Base-by-base conservation (phyloP, 805 yeast species). In the Ogataea polymorpha region DNA sequence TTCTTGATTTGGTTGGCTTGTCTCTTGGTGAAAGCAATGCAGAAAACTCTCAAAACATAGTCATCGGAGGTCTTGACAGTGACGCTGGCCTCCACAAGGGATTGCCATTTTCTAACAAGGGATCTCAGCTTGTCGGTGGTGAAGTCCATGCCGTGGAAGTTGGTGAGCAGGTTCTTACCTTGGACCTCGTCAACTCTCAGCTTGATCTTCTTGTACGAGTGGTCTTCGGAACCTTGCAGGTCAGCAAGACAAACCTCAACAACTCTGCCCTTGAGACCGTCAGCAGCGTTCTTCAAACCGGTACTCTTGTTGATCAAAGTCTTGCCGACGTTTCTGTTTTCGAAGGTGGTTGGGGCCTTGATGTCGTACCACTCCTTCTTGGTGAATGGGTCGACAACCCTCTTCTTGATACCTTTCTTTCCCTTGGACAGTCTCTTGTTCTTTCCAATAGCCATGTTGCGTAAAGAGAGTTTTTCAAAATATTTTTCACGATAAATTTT, bases 81-180 rank as follows among this genome's bases (percentile, higher is more conserved):
- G 63, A 90, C 97, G 71, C 88, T 87, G 67, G 96, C 95, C 80
- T 90, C 98, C 62, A 90, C 95, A 73, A 91, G 79, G 56, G 96
- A 82, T 80, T 90, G 98, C 97, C 97, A 91, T 76, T 91, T 90
- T 83, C 97, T 88, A 55, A 90, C 97, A 72, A 91, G 80, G 46
- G 97, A 90, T 79, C 95, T 87, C 70, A 91, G 79, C 80, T 91
- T 91, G 79, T 90, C 97, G 57, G 95, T 79, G 67, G 98, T 90
- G 84, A 91, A 90, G 79, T 89, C 95, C 74, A 91, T 74, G 67
- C 98, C 98, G 81, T 90, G 97, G 95, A 90, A 91, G 95, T 91
- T 91, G 80, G 98, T 90, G 71, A 90, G 80, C 68, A 90, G 80
- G 84, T 90, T 89, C 79, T 88, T 87, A 77, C 97, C 98, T 79